Evolutionary conservation across 371 early-diverging fungal species (phyloP), one percentile per base, ranked within the genome.

Genomic region (Batkoa obscura): DNA sequence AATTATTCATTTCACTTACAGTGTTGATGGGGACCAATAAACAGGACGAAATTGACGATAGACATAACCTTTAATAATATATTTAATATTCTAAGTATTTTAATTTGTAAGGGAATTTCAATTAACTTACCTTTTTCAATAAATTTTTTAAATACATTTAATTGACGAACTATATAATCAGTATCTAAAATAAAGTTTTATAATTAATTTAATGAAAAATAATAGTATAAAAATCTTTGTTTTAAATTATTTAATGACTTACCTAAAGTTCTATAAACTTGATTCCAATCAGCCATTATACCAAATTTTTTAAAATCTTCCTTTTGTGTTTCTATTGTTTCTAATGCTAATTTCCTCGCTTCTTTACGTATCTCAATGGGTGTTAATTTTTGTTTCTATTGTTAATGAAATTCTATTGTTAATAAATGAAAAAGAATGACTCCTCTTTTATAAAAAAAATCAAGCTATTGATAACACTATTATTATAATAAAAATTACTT

Each of bases 21-120:
- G 65, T 32, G 88, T 88, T 1, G 88, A 84, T 1, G 93, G 91
- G 2, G 89, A 89, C 89, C 89, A 92, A 62, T 87, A 88, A 1
- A 91, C 88, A 0, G 92, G 92, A 59, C 83, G 81, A 67, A 82
- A 70, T 58, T 81, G 79, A 46, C 86, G 69, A 59, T 86, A 82
- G 23, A 88, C 79, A 31, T 78, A 73, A 1, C 83, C 72, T 70
- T 35, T 46, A 48, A 12, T 36, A 37, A 45, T 1, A 12, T n/a
- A n/a, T n/a, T 35, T 23, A 15, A 33, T 35, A 48, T 38, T 4
- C 33, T 50, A 50, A 34, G 9, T n/a, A 50, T 33, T 23, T 17
- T n/a, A n/a, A n/a, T n/a, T n/a, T n/a, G n/a, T n/a, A n/a, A n/a
- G 2, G 8, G 3, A 43, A 38, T 30, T 52, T 43, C 55, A 50